Percentiles rank a stretch among this genome's conserved stretches.
phyloP scores from a whole-genome alignment of 2,329 filamentous ascomycete species.

The Penicillium brasilianum region DNA sequence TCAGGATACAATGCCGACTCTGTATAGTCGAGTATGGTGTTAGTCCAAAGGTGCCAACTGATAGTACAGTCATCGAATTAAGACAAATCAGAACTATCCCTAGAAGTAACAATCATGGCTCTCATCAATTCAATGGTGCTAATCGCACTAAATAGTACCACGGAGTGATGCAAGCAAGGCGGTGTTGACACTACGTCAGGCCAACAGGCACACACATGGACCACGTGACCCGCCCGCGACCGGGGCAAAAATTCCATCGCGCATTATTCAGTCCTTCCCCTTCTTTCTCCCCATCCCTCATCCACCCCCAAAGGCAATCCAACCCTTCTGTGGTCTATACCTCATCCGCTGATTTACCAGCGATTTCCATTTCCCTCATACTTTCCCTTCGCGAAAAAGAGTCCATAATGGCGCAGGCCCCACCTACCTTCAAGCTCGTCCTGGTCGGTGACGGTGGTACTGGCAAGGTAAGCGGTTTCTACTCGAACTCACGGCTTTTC shows the following conservation, averaged over 20 bases:
- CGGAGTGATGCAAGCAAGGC: slow-evolving; percentile 4
- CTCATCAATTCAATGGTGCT: neutral
- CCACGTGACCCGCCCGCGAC: slow-evolving; percentile 27
- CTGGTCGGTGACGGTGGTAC: slow-evolving; percentile 99
- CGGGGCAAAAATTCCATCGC: slow-evolving; percentile 42
- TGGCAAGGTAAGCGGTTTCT: slow-evolving; percentile 78
- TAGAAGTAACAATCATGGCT: neutral
- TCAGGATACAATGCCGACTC: neutral
- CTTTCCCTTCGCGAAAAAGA: slow-evolving; percentile 28
- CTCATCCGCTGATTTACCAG: slow-evolving; percentile 27
- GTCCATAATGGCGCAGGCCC: slow-evolving; percentile 63
- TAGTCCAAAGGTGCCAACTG: neutral
- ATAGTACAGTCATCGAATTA: neutral
- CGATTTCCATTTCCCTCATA: slow-evolving; percentile 21
- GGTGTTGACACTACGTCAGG: slow-evolving; percentile 32
- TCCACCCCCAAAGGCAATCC: slow-evolving; percentile 28
- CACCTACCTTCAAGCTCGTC: slow-evolving; percentile 98
- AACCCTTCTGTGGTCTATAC: slow-evolving; percentile 30
- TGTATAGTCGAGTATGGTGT: neutral
- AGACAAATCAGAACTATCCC: too few species aligned
- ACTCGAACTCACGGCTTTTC: slow-evolving; percentile 9
- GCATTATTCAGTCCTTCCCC: slow-evolving; percentile 29
- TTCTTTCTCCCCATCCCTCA: slow-evolving; percentile 36
- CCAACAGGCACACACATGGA: slow-evolving; percentile 23
- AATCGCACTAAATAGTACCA: neutral